A percentile compares a stretch with the other conserved stretches of the same genome.
Evolutionary conservation across 352 stramenopile species (phyloP).

Genomic region (Globisporangium uncinulatum): DNA sequence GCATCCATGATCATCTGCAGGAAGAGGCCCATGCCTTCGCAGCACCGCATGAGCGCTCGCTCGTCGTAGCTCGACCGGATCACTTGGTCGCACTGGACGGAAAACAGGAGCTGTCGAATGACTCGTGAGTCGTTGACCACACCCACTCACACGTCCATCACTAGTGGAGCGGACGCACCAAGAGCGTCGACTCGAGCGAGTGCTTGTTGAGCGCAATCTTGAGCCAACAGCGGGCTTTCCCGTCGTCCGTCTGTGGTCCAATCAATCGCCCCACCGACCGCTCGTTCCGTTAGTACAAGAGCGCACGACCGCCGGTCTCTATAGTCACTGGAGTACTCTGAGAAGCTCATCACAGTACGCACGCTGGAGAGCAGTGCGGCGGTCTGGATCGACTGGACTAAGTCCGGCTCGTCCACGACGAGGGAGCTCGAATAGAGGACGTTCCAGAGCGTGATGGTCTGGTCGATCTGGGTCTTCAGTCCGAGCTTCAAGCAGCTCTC

Average conservation of each 20-base stretch:
- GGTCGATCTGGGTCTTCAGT: slow-evolving; percentile 33
- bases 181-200: slow-evolving; percentile 71
- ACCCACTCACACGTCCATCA: not conserved
- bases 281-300: not conserved
- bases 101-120: slow-evolving; percentile 63
- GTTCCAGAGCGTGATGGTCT: slow-evolving; percentile 62
- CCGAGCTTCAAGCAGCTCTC: slow-evolving; percentile 60
- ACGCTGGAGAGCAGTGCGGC: slow-evolving; percentile 67
- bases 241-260: slow-evolving; percentile 37
- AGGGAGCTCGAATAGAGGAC: slow-evolving; percentile 69
- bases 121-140: too few relatives aligned
- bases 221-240: slow-evolving; percentile 69
- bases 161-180: slow-evolving; percentile 25
- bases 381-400: slow-evolving; percentile 63
- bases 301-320: not conserved
- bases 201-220: slow-evolving; percentile 78
- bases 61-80: slow-evolving; percentile 75
- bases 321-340: not conserved
- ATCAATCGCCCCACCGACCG: not conserved
- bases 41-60: slow-evolving; percentile 72
- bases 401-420: slow-evolving; percentile 62
- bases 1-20: slow-evolving; percentile 72
- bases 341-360: slow-evolving; percentile 8
- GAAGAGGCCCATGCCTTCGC: slow-evolving; percentile 64
- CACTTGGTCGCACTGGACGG: slow-evolving; percentile 63